Base-by-base conservation (phyloP, 2,329 filamentous ascomycete genomes). In the Ophiostoma tasmaniense region DNA sequence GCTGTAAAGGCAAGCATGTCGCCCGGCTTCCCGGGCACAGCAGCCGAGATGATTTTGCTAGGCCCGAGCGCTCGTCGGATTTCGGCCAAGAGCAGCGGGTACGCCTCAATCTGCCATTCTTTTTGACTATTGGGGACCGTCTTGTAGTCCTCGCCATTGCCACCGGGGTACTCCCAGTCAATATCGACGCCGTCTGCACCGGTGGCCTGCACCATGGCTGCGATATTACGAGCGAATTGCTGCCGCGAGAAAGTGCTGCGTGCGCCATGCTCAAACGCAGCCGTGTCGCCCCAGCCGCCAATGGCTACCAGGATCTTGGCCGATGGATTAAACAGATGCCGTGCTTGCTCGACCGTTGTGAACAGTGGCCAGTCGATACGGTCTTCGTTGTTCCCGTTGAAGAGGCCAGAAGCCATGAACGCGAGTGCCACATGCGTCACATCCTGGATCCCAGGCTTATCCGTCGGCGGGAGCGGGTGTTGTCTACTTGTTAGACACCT, bases 201-300 rank as follows among this genome's bases (percentile, higher is more conserved):
- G 14, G 85, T 86, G 0, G 77, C 78, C 3, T 83, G 77, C 0
- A 92, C 80, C 85, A 91, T 89, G 35, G 79, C 79, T 8, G 83
- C 85, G 1, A 92, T 82, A 72, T 90, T 90, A 62, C 80, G 79
- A 1, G 89, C 87, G 78, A 89, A 93, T 8, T 78, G 78, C 70
- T 81, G 79, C 20, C 88, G 84, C 1, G 81, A 83, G 6, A 77
- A 73, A 0, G 83, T 80, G 3, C 82, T 81, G 66, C 80, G 81
- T 1, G 87, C 85, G 0, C 84, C 89, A 11, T 76, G 76, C 0
- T 84, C 82, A 74, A 91, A 92, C 0, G 89, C 89, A 7, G 77
- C 76, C 0, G 84, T 87, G 70, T 91, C 88, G 0, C 89, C 89
- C 90, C 90, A 93, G 67, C 90, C 90, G 13, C 90, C 90, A 71